Evolutionary conservation across 495 filamentous ascomycete genomes (phyloP).

Genomic region (Aspergillus mulundensis): DNA sequence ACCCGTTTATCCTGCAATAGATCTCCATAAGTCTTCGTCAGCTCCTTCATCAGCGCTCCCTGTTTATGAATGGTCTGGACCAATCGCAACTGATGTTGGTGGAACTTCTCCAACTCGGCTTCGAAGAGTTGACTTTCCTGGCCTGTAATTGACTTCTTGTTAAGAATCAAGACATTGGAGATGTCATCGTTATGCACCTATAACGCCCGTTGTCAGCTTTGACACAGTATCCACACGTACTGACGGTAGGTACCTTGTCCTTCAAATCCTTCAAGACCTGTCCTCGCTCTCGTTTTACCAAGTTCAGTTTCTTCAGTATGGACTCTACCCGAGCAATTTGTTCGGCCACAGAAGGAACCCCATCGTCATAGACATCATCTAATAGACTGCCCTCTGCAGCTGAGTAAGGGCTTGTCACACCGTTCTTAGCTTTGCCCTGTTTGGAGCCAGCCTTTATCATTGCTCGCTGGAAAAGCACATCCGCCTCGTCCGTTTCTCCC

Average conservation of each 20-base stretch:
- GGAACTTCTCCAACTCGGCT: slow-evolving; percentile 91
- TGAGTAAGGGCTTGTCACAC: slow-evolving; percentile 56
- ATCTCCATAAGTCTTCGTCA: slow-evolving; percentile 81
- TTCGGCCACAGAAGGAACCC: slow-evolving; percentile 72
- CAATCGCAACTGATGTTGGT: slow-evolving; percentile 85
- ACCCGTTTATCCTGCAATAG: slow-evolving; percentile 94
- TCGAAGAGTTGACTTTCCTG: slow-evolving; percentile 90
- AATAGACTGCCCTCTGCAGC: slow-evolving; percentile 70
- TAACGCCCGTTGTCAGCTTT: slow-evolving; percentile 4
- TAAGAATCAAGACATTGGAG: slow-evolving; percentile 91
- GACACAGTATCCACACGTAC: neutral
- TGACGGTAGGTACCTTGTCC: slow-evolving; percentile 68
- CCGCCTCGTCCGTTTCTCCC: slow-evolving; percentile 81
- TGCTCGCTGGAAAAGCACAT: slow-evolving; percentile 83
- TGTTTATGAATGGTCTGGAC: slow-evolving; percentile 94
- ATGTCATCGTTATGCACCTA: slow-evolving; percentile 96
- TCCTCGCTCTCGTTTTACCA: slow-evolving; percentile 83
- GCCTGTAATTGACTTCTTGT: slow-evolving; percentile 84
- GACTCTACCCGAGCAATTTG: slow-evolving; percentile 90
- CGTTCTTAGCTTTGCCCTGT: slow-evolving; percentile 59
- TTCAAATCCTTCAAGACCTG: slow-evolving; percentile 96
- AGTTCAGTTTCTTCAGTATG: slow-evolving; percentile 82
- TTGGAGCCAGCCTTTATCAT: slow-evolving; percentile 62
- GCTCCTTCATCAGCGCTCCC: slow-evolving; percentile 86
- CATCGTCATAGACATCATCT: slow-evolving; percentile 87